Evolutionary conservation across 225 moss, liverwort and hornwort genomes (phyloP), one percentile per base, ranked within the genome.

Genomic region (Pseudoscleropodium purum): DNA sequence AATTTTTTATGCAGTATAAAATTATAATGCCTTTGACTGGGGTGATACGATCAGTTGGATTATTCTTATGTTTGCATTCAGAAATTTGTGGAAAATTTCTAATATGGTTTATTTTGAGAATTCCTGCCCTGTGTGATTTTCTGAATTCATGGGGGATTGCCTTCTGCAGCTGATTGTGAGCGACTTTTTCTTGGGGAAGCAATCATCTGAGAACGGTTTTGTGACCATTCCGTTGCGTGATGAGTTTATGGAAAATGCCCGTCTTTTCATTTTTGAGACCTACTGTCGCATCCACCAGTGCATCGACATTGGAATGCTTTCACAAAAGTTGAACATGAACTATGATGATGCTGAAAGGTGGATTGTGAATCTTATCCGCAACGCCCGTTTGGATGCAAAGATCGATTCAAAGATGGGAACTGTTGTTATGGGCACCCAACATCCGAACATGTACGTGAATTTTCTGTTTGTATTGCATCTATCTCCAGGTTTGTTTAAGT

Each of bases 251-350:
- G 99, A 99, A 84, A 99, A 99, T 88, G 99, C 99, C 57, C 94
- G 99, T 60, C 91, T 99, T 84, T 99, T 99, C 82, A 97, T 99
- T 80, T 99, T 99, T 90, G 99, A 99, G 93, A 99, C 99, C 15
- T 99, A 99, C 83, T 99, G 99, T 91, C 96, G 99, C 93, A 99
- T 99, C 90, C 99, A 99, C 78, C 99, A 97, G 90, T 99, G 99
- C 84, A 99, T 99, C 66, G 99, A 99, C 89, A 97, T 99, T 66
- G 97, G 97, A 79, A 96, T 99, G 97, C 95, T 99, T 79, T 96
- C 99, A 57, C 97, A 99, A 67, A 99, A 99, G 87, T 75, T 99
- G 93, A 99, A 99, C 90, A 97, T 99, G 99, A 97, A 99, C 87
- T 99, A 99, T 68, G 99, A 99, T 87, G 99, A 97, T 90, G 99